Percentiles rank a stretch among this genome's conserved stretches.
Conservation (phyloP, 139 green algal species). For the Astrephomene gubernaculifera region DNA sequence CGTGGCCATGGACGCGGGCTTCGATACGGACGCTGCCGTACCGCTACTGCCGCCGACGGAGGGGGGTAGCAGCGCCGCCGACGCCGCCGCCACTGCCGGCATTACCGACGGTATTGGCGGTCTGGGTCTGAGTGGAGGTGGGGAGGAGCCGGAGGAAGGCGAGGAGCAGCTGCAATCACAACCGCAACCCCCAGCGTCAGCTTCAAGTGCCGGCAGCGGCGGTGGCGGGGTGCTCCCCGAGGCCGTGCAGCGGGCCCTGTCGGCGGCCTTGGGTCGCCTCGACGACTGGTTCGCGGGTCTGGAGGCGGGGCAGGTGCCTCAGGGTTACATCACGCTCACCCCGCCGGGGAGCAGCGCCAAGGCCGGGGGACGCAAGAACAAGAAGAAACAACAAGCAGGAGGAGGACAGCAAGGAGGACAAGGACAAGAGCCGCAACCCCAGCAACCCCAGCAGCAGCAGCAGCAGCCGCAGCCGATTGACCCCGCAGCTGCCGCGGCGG, state of each 20-base stretch:
- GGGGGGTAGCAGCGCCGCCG: neutral
- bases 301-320: slow-evolving; percentile 51
- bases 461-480: neutral
- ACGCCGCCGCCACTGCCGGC: neutral
- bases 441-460: neutral
- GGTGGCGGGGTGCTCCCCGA: slow-evolving; percentile 10
- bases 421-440: neutral
- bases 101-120: neutral
- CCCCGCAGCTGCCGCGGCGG: slow-evolving; percentile 1
- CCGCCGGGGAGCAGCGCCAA: slow-evolving; percentile 38
- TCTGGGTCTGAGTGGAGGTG: neutral
- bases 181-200: neutral
- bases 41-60: neutral
- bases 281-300: slow-evolving; percentile 59
- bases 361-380: neutral
- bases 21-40: slow-evolving; percentile 61
- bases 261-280: slow-evolving; percentile 50
- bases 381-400: too few relatives aligned
- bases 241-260: slow-evolving; percentile 38
- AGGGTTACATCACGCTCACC: slow-evolving; percentile 47
- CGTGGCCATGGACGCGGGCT: slow-evolving; percentile 72
- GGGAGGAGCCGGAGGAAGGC: slow-evolving; percentile 25
- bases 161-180: neutral
- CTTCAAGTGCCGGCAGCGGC: neutral
- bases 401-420: slow-evolving; percentile 8